Evolutionary conservation across 192 early-diverging fungal genomes (phyloP).

Genomic region (Tieghemiomyces parasiticus): DNA sequence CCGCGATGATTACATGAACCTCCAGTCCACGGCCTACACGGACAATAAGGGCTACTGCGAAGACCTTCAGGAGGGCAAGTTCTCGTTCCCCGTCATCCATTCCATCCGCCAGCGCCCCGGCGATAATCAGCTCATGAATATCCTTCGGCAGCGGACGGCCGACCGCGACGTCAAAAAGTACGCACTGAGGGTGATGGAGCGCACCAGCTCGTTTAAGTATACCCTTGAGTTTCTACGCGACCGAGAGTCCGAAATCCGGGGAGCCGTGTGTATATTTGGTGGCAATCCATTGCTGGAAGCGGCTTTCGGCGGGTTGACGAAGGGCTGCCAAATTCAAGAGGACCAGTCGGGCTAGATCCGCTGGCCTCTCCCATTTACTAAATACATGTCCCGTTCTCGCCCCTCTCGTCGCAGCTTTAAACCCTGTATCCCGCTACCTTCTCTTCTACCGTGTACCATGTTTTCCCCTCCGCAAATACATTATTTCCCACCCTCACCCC

Average conservation of each 20-base stretch:
- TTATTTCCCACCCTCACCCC: too few relatives aligned
- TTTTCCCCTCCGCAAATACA: too few relatives aligned
- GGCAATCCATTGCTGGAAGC: conserved; percentile 58
- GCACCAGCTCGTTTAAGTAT: conserved; percentile 68
- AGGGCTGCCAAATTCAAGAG: conserved; percentile 26
- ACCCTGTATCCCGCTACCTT: too few relatives aligned
- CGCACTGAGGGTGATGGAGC: conserved; percentile 67
- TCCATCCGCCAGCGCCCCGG: conserved; percentile 46
- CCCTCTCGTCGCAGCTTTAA: too few relatives aligned
- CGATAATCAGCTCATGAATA: conserved; percentile 56
- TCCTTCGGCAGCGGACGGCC: conserved; percentile 73
- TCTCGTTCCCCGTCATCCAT: conserved; percentile 88
- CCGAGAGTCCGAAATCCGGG: conserved; percentile 45
- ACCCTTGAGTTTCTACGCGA: conserved; percentile 40
- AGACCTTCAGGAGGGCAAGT: conserved; percentile 98
- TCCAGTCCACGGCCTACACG: conserved; percentile 72
- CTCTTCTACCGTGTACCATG: too few relatives aligned
- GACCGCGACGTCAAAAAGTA: conserved; percentile 75
- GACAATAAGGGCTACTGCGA: conserved; percentile 97
- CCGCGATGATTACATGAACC: conserved; percentile 93
- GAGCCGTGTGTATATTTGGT: conserved; percentile 53
- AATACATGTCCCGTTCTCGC: too few relatives aligned
- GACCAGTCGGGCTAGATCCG: too few relatives aligned
- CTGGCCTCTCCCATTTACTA: too few relatives aligned
- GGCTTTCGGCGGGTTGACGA: conserved; percentile 38